These are phyloP conservation scores for Stenogyne calaminthoides DNA, from an alignment of 305 asterid genomes.

Conservation along the genomic window DNA sequence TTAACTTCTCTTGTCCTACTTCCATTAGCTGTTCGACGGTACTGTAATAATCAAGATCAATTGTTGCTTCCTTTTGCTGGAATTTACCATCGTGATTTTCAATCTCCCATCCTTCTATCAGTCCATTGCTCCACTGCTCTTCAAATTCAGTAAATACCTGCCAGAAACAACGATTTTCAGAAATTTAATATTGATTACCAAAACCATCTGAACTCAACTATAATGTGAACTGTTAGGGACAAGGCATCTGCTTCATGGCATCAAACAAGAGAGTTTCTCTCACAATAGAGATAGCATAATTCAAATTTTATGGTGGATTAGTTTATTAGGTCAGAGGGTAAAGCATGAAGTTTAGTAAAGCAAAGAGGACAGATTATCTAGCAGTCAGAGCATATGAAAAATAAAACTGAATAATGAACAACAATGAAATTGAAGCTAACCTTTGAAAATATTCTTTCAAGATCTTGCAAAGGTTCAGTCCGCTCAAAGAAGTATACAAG, in stretches of 20 bases:
- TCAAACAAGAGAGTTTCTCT: background rate
- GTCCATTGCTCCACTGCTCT: constrained; percentile 79
- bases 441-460: constrained; percentile 83
- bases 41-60: constrained; percentile 87
- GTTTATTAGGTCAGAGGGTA: constrained; percentile 16
- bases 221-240: background rate
- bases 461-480: constrained; percentile 92
- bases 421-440: constrained; percentile 35
- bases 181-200: constrained; percentile 21
- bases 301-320: background rate
- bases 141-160: constrained; percentile 82
- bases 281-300: constrained; percentile 1
- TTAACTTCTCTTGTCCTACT: constrained; percentile 87
- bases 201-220: constrained; percentile 18
- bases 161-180: constrained; percentile 28
- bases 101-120: constrained; percentile 77
- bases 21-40: constrained; percentile 77
- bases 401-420: background rate
- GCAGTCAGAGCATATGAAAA: constrained; percentile 6
- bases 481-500: constrained; percentile 78
- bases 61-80: constrained; percentile 51
- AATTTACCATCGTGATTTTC: constrained; percentile 60
- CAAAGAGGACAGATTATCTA: constrained; percentile 6
- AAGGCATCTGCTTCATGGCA: background rate
- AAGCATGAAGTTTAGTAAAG: background rate